Conservation (phyloP, 129 eudicot genomes). For the Lactuca saligna region DNA sequence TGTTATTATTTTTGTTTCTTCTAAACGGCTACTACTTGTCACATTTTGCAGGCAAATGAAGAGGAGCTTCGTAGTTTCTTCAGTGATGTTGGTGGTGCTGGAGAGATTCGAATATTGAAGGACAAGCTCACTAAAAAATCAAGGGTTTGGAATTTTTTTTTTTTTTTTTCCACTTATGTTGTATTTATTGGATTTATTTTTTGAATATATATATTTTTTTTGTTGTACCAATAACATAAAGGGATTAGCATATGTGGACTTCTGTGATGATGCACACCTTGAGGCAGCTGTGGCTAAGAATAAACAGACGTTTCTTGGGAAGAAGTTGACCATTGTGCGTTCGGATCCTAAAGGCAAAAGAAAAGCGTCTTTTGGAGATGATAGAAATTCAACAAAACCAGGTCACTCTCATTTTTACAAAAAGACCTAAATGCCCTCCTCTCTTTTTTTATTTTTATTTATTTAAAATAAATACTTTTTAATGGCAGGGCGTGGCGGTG, state of each 20-base stretch:
- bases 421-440: too few relatives aligned
- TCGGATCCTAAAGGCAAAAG: constrained; percentile 75
- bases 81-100: constrained; percentile 88
- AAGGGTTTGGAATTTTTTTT: constrained; percentile 41
- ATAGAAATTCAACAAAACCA: constrained; percentile 28
- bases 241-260: constrained; percentile 97
- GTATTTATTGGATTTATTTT: constrained; percentile 1
- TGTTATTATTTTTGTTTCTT: too few relatives aligned
- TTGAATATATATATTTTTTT: neutral
- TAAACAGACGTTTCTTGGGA: constrained; percentile 60
- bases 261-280: constrained; percentile 75
- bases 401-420: constrained; percentile 28
- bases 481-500: constrained; percentile 17
- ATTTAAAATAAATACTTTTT: too few relatives aligned
- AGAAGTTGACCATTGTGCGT: constrained; percentile 66
- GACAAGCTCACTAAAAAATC: constrained; percentile 76
- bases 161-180: neutral
- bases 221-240: constrained; percentile 15
- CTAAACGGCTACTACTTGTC: constrained; percentile 6
- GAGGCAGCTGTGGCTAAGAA: constrained; percentile 79
- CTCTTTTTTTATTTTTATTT: too few relatives aligned
- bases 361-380: constrained; percentile 34
- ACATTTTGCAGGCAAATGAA: constrained; percentile 56
- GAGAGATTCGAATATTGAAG: constrained; percentile 60
- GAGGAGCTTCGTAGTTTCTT: constrained; percentile 69